Evolutionary conservation across 805 yeast species (phyloP), one percentile per base, ranked within the genome.

Genomic region (Barnettozyma siamensis): DNA sequence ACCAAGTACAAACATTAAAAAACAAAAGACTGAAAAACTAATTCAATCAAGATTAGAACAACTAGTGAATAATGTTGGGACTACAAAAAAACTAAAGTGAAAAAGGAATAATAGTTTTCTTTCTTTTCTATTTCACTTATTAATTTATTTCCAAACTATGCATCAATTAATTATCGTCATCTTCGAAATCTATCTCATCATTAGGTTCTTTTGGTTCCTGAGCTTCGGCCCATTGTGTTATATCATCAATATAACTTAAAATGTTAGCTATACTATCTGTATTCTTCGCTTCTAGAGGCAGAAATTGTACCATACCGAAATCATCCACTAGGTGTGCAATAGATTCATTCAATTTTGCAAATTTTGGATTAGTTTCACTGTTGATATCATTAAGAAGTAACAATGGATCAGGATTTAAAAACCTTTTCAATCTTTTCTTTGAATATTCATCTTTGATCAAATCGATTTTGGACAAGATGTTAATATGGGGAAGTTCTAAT

Each of bases 131-230:
- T n/a, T n/a, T n/a, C n/a, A n/a, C n/a, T n/a, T n/a, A n/a, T n/a
- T n/a, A n/a, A n/a, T n/a, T n/a, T n/a, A n/a, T n/a, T n/a, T n/a
- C n/a, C n/a, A n/a, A n/a, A n/a, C n/a, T n/a, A n/a, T n/a, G n/a
- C n/a, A n/a, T n/a, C n/a, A n/a, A 37, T 26, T 40, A 50, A 40
- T 69, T 72, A 41, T 73, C 73, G 40, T 73, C 73, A 12, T 77
- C 86, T 12, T 79, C 86, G n/a, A 76, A 58, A 31, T 78, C 83
- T 13, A 73, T 52, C 46, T 80, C 86, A 50, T 88, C 97, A 23
- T 76, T 74, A 0, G 98, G 98, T 60, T 91, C 97, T 59, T 91
- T 91, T 27, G 97, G 98, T 62, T 93, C 99, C 62, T 93, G 98
- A 4, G 78, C 67, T 59, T 93, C 99, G 18, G 87, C 80, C 99